phyloP scores from a whole-genome alignment of 345 rosid species.

The Psidium friedrichsthalianum region DNA sequence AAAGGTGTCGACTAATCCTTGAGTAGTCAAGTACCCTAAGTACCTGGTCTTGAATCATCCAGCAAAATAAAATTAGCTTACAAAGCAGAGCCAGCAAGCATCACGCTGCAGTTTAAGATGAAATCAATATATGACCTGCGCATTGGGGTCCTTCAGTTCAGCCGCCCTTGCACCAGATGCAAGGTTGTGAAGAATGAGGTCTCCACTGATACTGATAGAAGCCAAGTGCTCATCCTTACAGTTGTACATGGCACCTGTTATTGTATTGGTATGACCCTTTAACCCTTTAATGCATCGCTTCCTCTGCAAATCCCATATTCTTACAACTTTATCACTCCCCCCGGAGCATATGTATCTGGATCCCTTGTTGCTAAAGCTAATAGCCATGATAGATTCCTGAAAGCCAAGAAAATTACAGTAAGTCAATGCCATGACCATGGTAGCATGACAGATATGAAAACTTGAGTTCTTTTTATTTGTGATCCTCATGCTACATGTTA shows the following conservation, averaged over 20 bases:
- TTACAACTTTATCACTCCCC: slow-evolving; percentile 81
- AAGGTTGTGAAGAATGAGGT: slow-evolving; percentile 90
- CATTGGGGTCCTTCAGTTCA: slow-evolving; percentile 89
- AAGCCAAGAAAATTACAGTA: background rate
- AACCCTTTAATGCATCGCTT: slow-evolving; percentile 87
- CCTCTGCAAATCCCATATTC: slow-evolving; percentile 96
- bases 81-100: background rate
- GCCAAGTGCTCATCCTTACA: slow-evolving; percentile 98
- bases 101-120: slow-evolving; percentile 1
- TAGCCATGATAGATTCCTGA: slow-evolving; percentile 80
- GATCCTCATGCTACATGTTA: background rate
- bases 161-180: slow-evolving; percentile 82
- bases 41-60: slow-evolving; percentile 74
- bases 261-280: slow-evolving; percentile 79
- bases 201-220: slow-evolving; percentile 79
- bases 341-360: slow-evolving; percentile 94
- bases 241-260: slow-evolving; percentile 87
- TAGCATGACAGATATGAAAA: background rate
- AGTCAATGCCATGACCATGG: background rate
- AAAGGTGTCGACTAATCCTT: slow-evolving; percentile 74
- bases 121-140: slow-evolving; percentile 69
- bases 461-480: background rate
- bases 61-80: slow-evolving; percentile 30
- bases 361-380: slow-evolving; percentile 80
- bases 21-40: slow-evolving; percentile 97